Evolutionary conservation across 495 filamentous ascomycete genomes (phyloP).

Genomic region (Aspergillus sparsus): DNA sequence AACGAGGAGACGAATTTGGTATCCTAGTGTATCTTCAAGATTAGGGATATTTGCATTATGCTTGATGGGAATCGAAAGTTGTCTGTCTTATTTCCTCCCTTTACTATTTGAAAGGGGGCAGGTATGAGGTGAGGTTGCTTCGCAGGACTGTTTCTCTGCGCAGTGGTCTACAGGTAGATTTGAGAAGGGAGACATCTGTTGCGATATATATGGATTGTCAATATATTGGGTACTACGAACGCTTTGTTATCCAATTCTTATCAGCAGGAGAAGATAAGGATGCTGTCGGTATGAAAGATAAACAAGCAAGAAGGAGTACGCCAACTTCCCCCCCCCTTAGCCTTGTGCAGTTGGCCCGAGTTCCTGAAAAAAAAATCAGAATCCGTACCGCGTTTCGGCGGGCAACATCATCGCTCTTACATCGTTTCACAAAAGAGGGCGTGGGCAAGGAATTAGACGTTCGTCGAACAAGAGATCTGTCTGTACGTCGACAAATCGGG

Average conservation of each 20-base stretch:
- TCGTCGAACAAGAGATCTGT: neutral
- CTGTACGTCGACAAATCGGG: slow-evolving; percentile 2
- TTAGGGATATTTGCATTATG: too few species aligned
- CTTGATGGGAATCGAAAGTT: too few species aligned
- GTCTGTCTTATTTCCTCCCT: too few species aligned
- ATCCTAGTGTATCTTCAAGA: too few species aligned
- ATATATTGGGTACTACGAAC: neutral
- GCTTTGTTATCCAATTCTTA: slow-evolving; percentile 2
- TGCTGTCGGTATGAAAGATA: neutral
- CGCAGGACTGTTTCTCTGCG: too few species aligned
- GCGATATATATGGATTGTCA: neutral
- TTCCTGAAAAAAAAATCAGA: too few species aligned
- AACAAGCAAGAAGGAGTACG: neutral
- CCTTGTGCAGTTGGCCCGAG: too few species aligned
- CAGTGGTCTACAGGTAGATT: too few species aligned
- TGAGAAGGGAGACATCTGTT: neutral
- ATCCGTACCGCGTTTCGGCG: neutral
- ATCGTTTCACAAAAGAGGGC: neutral
- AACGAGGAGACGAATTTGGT: too few species aligned
- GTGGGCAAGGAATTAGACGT: neutral
- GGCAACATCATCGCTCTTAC: neutral
- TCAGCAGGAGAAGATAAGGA: slow-evolving; percentile 1
- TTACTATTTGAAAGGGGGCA: too few species aligned
- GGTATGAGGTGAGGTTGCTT: too few species aligned
- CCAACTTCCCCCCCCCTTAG: too few species aligned